phyloP scores from a whole-genome alignment of 495 filamentous ascomycete species.

The Podospora pseudopauciseta region DNA sequence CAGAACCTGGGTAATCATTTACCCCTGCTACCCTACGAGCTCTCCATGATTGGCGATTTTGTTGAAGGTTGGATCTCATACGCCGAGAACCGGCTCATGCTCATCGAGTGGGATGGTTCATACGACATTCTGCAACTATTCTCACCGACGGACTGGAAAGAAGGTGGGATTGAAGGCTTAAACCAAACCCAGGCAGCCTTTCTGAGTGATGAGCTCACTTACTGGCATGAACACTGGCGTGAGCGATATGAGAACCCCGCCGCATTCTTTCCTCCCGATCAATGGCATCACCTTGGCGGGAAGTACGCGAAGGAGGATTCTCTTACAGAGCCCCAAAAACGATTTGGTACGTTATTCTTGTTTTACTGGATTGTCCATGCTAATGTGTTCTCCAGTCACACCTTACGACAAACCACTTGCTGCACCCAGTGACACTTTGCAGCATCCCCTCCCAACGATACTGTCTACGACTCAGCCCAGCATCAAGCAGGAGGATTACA shows the following conservation, averaged over 20 bases:
- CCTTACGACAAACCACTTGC: neutral
- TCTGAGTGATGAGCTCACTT: constrained; percentile 6
- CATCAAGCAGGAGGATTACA: neutral
- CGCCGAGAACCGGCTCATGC: constrained; percentile 17
- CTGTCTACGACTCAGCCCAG: neutral
- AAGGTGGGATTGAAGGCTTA: neutral
- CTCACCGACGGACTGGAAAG: constrained; percentile 4
- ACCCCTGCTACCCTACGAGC: constrained; percentile 1
- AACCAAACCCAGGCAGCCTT: neutral
- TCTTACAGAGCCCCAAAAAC: neutral
- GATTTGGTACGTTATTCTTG: neutral
- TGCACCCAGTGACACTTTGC: neutral
- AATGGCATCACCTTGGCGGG: neutral
- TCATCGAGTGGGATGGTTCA: constrained; percentile 23
- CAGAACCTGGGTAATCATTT: neutral
- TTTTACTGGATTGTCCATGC: neutral
- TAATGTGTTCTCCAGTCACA: neutral
- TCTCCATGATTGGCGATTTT: constrained; percentile 11
- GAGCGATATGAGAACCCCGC: neutral
- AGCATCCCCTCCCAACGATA: neutral
- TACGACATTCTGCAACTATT: constrained; percentile 29
- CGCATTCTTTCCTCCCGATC: neutral
- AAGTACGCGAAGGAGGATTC: neutral
- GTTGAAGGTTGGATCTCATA: constrained; percentile 22
- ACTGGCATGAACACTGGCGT: constrained; percentile 10